These are phyloP conservation scores for Aureobasidium sp. DNA, from an alignment of 2,329 filamentous ascomycete genomes.

Conservation along the genomic window DNA sequence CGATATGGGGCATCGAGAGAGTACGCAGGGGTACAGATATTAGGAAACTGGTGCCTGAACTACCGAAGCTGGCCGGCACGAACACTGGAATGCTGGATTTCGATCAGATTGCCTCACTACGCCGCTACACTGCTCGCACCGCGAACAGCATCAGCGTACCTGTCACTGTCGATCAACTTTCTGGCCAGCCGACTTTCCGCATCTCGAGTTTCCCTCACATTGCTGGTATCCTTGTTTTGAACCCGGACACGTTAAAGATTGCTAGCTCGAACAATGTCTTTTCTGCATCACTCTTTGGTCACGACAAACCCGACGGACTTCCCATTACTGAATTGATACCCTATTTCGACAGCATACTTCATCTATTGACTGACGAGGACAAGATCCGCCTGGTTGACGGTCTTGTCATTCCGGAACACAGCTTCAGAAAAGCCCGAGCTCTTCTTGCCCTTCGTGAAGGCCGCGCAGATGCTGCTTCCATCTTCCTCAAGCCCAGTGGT, in stretches of 20 bases:
- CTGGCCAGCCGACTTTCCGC: constrained; percentile 63
- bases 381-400: constrained; percentile 77
- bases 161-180: constrained; percentile 68
- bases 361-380: constrained; percentile 79
- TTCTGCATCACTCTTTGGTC: constrained; percentile 83
- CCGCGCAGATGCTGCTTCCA: constrained; percentile 64
- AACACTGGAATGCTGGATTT: constrained; percentile 71
- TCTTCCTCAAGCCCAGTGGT: constrained; percentile 78
- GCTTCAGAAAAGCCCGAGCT: constrained; percentile 82
- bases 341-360: constrained; percentile 75
- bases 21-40: constrained; percentile 65
- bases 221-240: constrained; percentile 88
- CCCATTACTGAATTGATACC: constrained; percentile 76
- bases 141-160: constrained; percentile 74
- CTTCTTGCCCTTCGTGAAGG: constrained; percentile 78
- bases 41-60: constrained; percentile 68
- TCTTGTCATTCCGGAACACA: constrained; percentile 95
- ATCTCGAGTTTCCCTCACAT: constrained; percentile 96
- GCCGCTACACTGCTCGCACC: constrained; percentile 80
- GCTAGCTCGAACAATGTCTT: constrained; percentile 94
- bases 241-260: constrained; percentile 69
- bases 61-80: constrained; percentile 69
- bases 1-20: constrained; percentile 75
- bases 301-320: constrained; percentile 74
- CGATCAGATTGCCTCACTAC: constrained; percentile 61